Percentiles rank a stretch among this genome's conserved stretches.
Conservation (phyloP, 73 alveolate genomes). For the Stentor roeselii region DNA sequence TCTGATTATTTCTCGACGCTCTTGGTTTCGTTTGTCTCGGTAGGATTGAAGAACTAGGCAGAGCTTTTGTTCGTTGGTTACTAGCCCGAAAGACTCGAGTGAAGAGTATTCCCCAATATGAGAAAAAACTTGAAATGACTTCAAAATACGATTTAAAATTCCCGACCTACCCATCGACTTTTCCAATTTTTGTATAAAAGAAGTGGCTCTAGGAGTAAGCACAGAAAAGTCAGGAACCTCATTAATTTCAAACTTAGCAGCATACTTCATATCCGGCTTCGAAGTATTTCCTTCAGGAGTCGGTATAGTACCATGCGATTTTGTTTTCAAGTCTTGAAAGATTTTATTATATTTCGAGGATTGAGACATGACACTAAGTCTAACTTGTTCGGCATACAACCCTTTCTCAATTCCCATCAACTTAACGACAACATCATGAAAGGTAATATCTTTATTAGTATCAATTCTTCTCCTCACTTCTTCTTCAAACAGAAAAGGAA, state of each 20-base stretch:
- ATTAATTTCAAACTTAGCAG: background rate
- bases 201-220: background rate
- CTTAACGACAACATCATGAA: constrained; percentile 5
- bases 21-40: background rate
- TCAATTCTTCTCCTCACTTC: constrained; percentile 18
- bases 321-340: background rate
- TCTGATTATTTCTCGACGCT: background rate
- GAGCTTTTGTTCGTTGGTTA: constrained; percentile 16
- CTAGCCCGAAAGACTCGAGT: background rate
- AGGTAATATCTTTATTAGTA: background rate
- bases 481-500: constrained; percentile 21
- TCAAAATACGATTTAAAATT: background rate
- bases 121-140: background rate
- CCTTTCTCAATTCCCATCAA: background rate
- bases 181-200: background rate
- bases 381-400: background rate
- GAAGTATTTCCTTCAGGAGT: background rate
- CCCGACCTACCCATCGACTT: background rate
- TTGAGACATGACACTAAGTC: background rate
- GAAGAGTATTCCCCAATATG: background rate
- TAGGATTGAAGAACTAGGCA: background rate
- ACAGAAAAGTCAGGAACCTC: too few relatives aligned
- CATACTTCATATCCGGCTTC: background rate
- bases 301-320: background rate
- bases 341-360: background rate